Base-by-base conservation (phyloP, 192 early-diverging fungal genomes). In the Entomortierella chlamydospora region DNA sequence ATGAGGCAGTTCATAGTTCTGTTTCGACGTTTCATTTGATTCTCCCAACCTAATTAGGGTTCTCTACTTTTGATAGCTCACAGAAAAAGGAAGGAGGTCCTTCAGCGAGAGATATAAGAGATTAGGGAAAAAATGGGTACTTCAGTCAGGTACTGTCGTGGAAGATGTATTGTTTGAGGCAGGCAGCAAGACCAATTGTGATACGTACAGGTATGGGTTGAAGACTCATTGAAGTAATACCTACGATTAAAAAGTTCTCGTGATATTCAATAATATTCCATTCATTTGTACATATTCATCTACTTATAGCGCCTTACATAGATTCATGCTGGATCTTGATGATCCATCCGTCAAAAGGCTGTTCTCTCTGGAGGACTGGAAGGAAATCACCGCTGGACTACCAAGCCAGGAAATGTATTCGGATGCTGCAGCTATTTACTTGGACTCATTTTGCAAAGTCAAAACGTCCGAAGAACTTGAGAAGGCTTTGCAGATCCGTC, bases 271-370 rank as follows among this genome's bases (percentile, higher is more conserved):
- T 10, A 37, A 37, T 37, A 10, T 37, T 4, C 34, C 10, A 37
- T 10, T 37, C 34, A 37, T 7, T 10, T 10, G 10, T 7, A 37
- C n/a, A 54, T 26, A 11, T 54, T 26, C 25, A 26, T 54, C 25
- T 23, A 37, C 4, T 26, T 26, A n/a, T 54, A 54, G 52, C 25
- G 25, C 52, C 25, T 23, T 54, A 11, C 52, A 54, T 23, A 54
- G 52, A 7, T 54, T 54, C 26, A 54, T 54, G 52, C 20, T 54
- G 12, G 52, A 54, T 26, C 52, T 54, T 22, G 52, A 54, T 12
- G 52, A 54, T 26, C 52, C 52, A 26, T 28, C 25, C 4, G 12
- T 54, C 13, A 23, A 54, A 54, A 54, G 26, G 4, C 12, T 54
- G 25, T 54, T 54, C 12, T 54, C 52, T 9, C 2, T 6, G 25